Conservation (phyloP, 495 filamentous ascomycete species). For the Pseudotulostoma volvatum region DNA sequence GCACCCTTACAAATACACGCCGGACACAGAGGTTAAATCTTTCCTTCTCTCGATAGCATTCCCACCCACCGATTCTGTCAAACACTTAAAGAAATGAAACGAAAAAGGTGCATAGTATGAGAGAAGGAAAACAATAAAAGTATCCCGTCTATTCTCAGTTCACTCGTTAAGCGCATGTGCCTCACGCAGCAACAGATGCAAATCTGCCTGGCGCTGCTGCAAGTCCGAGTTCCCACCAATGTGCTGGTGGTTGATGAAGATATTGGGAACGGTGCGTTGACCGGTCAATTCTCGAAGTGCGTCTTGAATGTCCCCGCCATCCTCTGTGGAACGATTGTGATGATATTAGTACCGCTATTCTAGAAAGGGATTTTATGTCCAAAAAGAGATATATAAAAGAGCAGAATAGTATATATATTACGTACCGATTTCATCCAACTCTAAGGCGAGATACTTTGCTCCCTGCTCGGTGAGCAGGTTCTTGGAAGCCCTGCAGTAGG, state of each 20-base stretch:
- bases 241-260: conserved; percentile 80
- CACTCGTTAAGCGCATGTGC: conserved; percentile 43
- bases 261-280: conserved; percentile 85
- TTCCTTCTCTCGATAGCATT: neutral
- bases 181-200: conserved; percentile 42
- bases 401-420: conserved; percentile 6
- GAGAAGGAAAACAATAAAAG: neutral
- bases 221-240: conserved; percentile 96
- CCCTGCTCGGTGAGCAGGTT: conserved; percentile 44
- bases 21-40: too few species aligned
- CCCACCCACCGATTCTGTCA: neutral
- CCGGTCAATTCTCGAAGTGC: conserved; percentile 64
- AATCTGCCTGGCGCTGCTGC: conserved; percentile 43
- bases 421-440: conserved; percentile 73
- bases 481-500: conserved; percentile 81
- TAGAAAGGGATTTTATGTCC: neutral
- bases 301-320: conserved; percentile 68
- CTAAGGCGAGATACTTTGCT: conserved; percentile 59
- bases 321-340: conserved; percentile 28
- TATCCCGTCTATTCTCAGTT: neutral
- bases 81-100: neutral
- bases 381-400: conserved; percentile 3
- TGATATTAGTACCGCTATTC: conserved; percentile 1
- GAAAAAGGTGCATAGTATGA: neutral
- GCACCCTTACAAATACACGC: too few species aligned